A percentile compares a stretch with the other conserved stretches of the same genome.
Evolutionary conservation across 208 protist genomes (phyloP).

Genomic region (Leishmania tropica): DNA sequence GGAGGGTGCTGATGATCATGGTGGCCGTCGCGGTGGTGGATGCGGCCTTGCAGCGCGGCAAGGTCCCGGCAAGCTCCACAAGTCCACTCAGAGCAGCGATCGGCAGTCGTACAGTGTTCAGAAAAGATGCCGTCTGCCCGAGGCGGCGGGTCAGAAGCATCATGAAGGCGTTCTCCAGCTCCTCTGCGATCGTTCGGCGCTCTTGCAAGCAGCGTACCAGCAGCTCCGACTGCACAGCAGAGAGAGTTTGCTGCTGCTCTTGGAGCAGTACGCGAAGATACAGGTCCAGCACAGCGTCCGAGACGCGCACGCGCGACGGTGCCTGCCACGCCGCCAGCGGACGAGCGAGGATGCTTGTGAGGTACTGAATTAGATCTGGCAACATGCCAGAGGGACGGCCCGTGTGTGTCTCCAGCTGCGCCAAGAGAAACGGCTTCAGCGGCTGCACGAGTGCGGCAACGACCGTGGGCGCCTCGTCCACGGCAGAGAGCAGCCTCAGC

Average conservation of each 20-base stretch:
- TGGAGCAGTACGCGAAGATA: constrained; percentile 51
- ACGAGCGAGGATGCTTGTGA: constrained; percentile 4
- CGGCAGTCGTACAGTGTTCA: constrained; percentile 13
- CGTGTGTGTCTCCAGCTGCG: constrained; percentile 18
- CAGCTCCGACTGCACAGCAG: constrained; percentile 27
- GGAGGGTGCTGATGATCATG: constrained; percentile 40
- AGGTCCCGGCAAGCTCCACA: constrained; percentile 15
- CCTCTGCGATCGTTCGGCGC: constrained; percentile 20
- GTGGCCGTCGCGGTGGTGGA: constrained; percentile 23
- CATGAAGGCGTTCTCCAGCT: constrained; percentile 59
- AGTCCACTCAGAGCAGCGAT: constrained; percentile 12
- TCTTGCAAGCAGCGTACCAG: constrained; percentile 49
- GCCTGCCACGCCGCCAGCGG: background rate
- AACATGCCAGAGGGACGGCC: constrained; percentile 10
- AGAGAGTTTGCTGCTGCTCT: constrained; percentile 18
- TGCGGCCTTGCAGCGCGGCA: constrained; percentile 3
- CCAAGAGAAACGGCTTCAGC: constrained; percentile 12
- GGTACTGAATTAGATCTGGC: constrained; percentile 15
- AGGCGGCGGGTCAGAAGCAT: constrained; percentile 67
- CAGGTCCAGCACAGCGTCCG: constrained; percentile 63
- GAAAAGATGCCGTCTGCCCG: constrained; percentile 33
- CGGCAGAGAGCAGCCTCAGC: constrained; percentile 20
- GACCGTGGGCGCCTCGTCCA: constrained; percentile 8
- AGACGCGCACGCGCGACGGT: constrained; percentile 18
- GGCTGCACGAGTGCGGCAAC: constrained; percentile 5